Conservation (phyloP, 129 eudicot species). For the Rutidosis leptorrhynchoides region DNA sequence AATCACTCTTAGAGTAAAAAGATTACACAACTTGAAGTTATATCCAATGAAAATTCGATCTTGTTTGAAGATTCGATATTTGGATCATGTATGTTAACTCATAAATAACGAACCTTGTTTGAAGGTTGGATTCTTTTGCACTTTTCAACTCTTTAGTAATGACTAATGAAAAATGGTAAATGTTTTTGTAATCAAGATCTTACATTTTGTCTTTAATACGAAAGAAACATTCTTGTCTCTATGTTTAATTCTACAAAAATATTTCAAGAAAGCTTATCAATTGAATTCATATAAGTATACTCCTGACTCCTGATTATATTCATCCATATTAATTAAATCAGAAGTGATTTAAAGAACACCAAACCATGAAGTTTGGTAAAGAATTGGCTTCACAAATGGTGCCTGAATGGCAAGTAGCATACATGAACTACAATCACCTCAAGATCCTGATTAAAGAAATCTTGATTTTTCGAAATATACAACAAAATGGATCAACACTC, state of each 20-base stretch:
- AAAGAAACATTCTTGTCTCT: background rate
- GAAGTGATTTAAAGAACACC: background rate
- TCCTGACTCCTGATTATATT: background rate
- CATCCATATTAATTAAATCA: background rate
- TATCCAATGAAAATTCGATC: background rate
- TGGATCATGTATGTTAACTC: background rate
- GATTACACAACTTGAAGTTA: no score
- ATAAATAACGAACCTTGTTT: background rate
- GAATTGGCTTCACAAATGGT: constrained; percentile 61
- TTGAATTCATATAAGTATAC: background rate
- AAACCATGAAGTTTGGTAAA: constrained; percentile 49
- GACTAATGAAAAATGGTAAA: no score
- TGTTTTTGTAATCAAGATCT: constrained; percentile 10
- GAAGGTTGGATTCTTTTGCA: constrained; percentile 14
- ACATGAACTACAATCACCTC: constrained; percentile 45
- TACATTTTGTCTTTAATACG: constrained; percentile 12
- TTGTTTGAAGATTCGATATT: no score
- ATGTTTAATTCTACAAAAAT: background rate
- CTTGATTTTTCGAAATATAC: constrained; percentile 9
- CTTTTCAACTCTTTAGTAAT: background rate
- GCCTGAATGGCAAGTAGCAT: constrained; percentile 72
- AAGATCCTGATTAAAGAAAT: constrained; percentile 45
- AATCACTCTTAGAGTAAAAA: no score
- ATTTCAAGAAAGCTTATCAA: constrained; percentile 7
- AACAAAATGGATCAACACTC: constrained; percentile 8